Evolutionary conservation across 2,329 filamentous ascomycete genomes (phyloP), one percentile per base, ranked within the genome.

Genomic region (Pseudocercospora crystallina): DNA sequence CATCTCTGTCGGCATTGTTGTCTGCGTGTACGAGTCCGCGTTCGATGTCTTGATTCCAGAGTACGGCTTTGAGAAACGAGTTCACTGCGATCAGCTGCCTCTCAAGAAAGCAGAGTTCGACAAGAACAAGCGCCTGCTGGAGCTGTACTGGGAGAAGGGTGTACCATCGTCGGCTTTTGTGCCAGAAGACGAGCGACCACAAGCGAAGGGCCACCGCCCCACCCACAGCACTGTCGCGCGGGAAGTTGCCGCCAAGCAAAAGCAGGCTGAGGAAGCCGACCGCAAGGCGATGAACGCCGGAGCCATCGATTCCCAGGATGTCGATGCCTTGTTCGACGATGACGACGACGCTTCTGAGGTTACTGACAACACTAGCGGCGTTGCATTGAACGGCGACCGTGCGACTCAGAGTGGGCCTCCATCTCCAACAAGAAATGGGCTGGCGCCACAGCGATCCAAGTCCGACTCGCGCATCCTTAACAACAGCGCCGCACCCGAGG

Each of bases 141-240:
- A 99, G 74, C 81, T 99, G 12, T 99, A 96, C 79, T 99, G 94
- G 94, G 94, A 99, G 84, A 99, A 97, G 82, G 94, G 94, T 40
- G 90, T 97, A 7, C 90, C 92, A 26, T 97, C 91, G 57, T 96
- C 92, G 37, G 89, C 91, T 2, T 99, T 95, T 63, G 86, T 99
- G 45, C 94, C 94, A 2, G 94, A 99, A 68, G 94, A 99, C 68
- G 94, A 99, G 76, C 87, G 91, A 50, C 91, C 91, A 47, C 95
- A 94, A 79, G 85, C 87, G 64, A 62, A 62, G 54, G 87, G 88
- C 45, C 60, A 61, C 42, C 60, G 61, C 43, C 45, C 58, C 3
- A 62, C 57, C 4, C 50, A 60, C 53, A 88, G 88, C 30, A 86
- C 86, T 36, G 84, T 85, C 51, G 86, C 94, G 63, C 88, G 89